Base-by-base conservation (phyloP, 768 basidiomycete genomes). In the Lentinula detonsa region DNA sequence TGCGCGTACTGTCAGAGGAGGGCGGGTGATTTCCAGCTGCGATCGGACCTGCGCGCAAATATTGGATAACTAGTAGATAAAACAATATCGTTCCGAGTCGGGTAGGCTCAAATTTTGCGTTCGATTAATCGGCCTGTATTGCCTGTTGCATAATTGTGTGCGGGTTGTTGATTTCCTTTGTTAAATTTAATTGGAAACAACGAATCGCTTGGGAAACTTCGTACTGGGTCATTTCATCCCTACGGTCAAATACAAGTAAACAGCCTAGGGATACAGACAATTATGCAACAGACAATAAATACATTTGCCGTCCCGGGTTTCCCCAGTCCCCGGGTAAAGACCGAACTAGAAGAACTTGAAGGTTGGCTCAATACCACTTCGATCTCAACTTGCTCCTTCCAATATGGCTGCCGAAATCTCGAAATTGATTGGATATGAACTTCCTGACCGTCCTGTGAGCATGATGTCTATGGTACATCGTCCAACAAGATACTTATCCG, bases 351-450 rank as follows among this genome's bases (percentile, higher is more conserved):
- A 23, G 4, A 16, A 42, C 16, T 16, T 18, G 6, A 48, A 21
- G 43, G 7, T 18, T 35, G 31, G 15, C 34, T 39, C 10, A 21
- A 34, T 18, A 18, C 56, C 23, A 49, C n/a, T 40, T n/a, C 21
- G 4, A 39, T 21, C 13, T 49, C 18, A 10, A 49, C 54, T 37
- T 48, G 45, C 45, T 39, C 39, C 40, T 37, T 35, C 52, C 61
- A 56, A 59, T 50, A 85, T 86, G 84, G 73, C 79, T 48, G 73
- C 75, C 62, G 85, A 90, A 70, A 83, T 92, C 28, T 78, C 77
- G 2, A 80, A 86, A 73, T 85, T 88, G 23, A 81, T 92, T 50
- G 91, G 90, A 8, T 75, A 77, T 66, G 73, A 81, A 56, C 70
- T 76, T 5, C 73, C 77, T 6, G 77, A 84, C 58, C 78, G 79